Evolutionary conservation across 176 grass and related monocot genomes (phyloP).

Genomic region (Carex scoparia): DNA sequence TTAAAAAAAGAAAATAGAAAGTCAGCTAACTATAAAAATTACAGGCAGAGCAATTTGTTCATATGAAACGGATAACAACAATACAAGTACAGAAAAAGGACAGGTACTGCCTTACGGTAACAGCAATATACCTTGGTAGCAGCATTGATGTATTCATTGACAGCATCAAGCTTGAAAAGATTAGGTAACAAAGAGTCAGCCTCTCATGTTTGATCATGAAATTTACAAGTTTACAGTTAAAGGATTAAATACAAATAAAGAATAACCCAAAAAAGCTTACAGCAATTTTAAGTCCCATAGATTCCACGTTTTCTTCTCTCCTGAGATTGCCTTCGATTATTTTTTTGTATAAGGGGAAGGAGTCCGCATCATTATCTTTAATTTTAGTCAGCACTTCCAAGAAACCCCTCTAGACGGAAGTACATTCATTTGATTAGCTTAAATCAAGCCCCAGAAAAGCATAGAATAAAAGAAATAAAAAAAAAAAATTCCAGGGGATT

Average conservation of each 20-base stretch:
- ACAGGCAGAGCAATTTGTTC: no score
- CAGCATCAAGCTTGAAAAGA: background rate
- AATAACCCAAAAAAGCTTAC: background rate
- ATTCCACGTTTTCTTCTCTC: no score
- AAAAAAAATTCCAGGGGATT: background rate
- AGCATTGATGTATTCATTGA: background rate
- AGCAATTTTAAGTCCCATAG: no score
- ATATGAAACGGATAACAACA: no score
- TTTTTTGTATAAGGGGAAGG: background rate
- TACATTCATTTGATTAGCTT: background rate
- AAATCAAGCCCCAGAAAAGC: background rate
- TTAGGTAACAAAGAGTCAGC: background rate
- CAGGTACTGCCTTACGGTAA: background rate
- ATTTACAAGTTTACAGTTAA: background rate
- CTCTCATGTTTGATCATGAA: background rate
- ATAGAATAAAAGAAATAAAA: background rate
- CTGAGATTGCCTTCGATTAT: background rate
- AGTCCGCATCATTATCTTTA: background rate
- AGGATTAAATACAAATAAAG: background rate
- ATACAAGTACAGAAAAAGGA: background rate
- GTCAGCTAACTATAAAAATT: no score
- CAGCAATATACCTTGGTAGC: no score
- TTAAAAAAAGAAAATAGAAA: background rate
- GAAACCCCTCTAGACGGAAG: background rate
- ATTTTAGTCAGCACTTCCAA: background rate